A percentile compares a stretch with the other conserved stretches of the same genome.
phyloP scores from a whole-genome alignment of 495 filamentous ascomycete species.

The Monascus purpureus region DNA sequence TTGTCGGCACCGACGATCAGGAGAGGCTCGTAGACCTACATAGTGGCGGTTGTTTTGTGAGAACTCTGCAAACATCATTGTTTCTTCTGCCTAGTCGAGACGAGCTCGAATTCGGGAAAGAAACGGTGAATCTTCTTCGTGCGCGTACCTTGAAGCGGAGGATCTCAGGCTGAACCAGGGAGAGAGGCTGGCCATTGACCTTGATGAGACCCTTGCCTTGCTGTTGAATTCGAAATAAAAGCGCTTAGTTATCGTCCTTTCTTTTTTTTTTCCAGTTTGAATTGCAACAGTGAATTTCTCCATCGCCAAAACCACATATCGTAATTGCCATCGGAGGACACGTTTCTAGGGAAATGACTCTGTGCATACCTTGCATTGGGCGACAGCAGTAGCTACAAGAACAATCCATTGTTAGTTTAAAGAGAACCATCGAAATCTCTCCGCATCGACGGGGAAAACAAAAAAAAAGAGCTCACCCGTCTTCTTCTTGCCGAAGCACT shows the following conservation, averaged over 20 bases:
- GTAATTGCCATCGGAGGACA: too few relatives aligned
- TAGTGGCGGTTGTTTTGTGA: constrained; percentile 2
- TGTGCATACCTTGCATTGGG: constrained; percentile 78
- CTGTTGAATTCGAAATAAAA: constrained; percentile 31
- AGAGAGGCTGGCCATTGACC: constrained; percentile 94
- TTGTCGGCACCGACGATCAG: constrained; percentile 93
- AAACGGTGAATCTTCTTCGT: too few relatives aligned
- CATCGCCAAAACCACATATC: too few relatives aligned
- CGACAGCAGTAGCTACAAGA: constrained; percentile 61
- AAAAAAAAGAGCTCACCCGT: constrained; percentile 38
- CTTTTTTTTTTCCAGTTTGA: constrained; percentile 1
- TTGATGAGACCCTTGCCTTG: constrained; percentile 88
- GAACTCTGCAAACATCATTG: too few relatives aligned
- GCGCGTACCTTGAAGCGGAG: constrained; percentile 79
- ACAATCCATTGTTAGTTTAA: constrained; percentile 17
- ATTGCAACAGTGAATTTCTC: constrained; percentile 2
- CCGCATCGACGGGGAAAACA: constrained; percentile 2
- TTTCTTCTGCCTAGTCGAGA: too few relatives aligned
- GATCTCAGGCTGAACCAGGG: constrained; percentile 87
- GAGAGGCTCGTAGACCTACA: constrained; percentile 87
- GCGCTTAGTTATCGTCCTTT: constrained; percentile 20
- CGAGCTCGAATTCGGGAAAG: too few relatives aligned
- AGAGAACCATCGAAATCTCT: constrained; percentile 14
- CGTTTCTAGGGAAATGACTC: constrained; percentile 1
- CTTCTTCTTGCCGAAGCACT: constrained; percentile 95